phyloP scores from a whole-genome alignment of 306 rosid genomes.

The Rubus idaeus region DNA sequence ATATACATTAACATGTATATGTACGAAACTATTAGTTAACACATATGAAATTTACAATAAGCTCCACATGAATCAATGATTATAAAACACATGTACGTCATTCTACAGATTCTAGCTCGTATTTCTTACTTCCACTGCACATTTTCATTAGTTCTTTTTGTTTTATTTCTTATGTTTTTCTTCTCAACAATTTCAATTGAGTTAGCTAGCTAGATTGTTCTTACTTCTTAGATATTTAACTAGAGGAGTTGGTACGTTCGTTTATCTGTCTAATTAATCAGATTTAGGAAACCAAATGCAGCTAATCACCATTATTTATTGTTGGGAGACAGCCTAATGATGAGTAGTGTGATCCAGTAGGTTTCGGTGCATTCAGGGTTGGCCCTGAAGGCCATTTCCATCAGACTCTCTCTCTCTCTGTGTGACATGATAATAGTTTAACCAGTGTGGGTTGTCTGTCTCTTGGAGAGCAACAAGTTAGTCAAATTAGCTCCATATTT shows the following conservation, averaged over 20 bases:
- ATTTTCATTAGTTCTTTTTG: not conserved
- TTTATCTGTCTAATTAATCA: not conserved
- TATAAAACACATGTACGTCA: too few species aligned
- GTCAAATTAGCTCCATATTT: not conserved
- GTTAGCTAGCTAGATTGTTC: too few species aligned
- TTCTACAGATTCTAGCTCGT: too few species aligned
- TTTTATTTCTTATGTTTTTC: not conserved
- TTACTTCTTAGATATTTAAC: too few species aligned
- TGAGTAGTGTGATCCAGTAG: not conserved
- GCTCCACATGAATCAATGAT: too few species aligned
- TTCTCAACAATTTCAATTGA: not conserved
- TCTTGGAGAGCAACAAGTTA: slow-evolving; percentile 23
- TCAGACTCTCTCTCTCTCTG: too few species aligned
- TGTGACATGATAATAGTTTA: not conserved
- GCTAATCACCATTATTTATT: not conserved
- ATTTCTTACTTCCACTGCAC: not conserved
- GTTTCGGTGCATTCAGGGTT: not conserved
- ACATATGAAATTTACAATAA: too few species aligned
- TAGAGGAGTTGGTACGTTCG: not conserved
- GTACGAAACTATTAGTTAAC: too few species aligned
- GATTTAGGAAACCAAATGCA: not conserved
- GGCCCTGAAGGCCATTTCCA: too few species aligned
- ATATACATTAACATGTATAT: too few species aligned
- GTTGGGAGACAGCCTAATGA: slow-evolving; percentile 4
- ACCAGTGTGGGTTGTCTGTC: slow-evolving; percentile 23